Base-by-base conservation (phyloP, 139 green algal species). In the Chlorella sorokiniana region DNA sequence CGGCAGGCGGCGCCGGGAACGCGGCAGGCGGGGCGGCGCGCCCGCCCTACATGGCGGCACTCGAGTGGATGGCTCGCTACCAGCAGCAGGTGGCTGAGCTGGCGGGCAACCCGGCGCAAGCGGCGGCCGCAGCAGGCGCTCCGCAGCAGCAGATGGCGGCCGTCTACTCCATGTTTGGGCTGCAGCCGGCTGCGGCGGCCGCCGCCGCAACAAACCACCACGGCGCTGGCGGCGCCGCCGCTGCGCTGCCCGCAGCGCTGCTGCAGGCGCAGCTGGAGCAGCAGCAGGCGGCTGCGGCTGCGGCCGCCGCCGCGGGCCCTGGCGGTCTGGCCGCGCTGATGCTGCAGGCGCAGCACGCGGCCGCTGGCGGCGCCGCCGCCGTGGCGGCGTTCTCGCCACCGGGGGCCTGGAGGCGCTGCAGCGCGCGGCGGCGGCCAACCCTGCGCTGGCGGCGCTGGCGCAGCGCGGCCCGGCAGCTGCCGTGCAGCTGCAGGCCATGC, bases 111-210 rank as follows among this genome's bases (percentile, higher is more conserved):
- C 33, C 63, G 8, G 33, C 48, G 5, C 64, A 71, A 23, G 68
- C 68, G 20, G 40, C 40, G 18, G 22, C 35, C 23, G 11, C 61
- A 62, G 56, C 52, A 9, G 52, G 37, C 4, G 73, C 73, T 54
- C 56, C 41, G 33, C 74, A 81, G 56, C 74, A 81, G 56, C 56
- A 70, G 38, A 81, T 81, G 74, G 56, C 74, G 1, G 54, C 74
- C 0, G 40, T 81, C 0, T 81, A 81, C 14, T n/a, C 27, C 27
- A 81, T 81, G 74, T 81, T 81, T 81, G 74, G 74, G 0, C 29
- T 81, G 2, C 56, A 41, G 40, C 56, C 27, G 4, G 25, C 38
- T 1, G 23, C 52, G 20, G 35, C 72, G 1, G 37, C 71, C 1
- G 69, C 69, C 7, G 51, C 38, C 51, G 52, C 18, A 7, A 44